Conservation (phyloP, 768 basidiomycete species). For the Xerocomellus chrysenteron region DNA sequence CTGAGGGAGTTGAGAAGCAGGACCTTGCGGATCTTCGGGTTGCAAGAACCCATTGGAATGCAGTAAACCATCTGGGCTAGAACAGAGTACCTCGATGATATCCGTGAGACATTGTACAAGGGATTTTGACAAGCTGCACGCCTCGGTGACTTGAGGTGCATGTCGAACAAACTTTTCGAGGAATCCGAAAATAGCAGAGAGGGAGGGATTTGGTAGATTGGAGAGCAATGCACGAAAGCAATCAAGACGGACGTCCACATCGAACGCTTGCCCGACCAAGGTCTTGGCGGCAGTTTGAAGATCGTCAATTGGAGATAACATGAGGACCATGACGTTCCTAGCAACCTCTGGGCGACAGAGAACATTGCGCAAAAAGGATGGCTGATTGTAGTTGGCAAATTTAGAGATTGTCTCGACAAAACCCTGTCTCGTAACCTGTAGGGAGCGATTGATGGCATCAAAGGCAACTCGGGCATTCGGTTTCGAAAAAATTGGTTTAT, state of each 20-base stretch:
- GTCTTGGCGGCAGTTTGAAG: constrained; percentile 75
- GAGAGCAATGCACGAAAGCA: constrained; percentile 80
- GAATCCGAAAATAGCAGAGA: constrained; percentile 71
- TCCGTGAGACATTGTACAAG: constrained; percentile 93
- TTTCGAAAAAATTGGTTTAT: constrained; percentile 37
- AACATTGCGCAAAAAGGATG: constrained; percentile 51
- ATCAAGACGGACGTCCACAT: constrained; percentile 85
- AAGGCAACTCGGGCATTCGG: constrained; percentile 37
- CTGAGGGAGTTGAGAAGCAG: constrained; percentile 55
- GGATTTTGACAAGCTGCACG: constrained; percentile 83
- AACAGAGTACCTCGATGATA: constrained; percentile 84
- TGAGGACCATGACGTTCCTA: constrained; percentile 58
- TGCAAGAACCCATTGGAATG: constrained; percentile 53
- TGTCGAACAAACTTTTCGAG: constrained; percentile 63
- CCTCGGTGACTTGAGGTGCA: constrained; percentile 72
- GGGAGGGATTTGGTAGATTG: constrained; percentile 59
- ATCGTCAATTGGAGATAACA: constrained; percentile 80
- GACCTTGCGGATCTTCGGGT: constrained; percentile 41
- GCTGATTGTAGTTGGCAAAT: constrained; percentile 61
- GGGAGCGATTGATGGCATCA: constrained; percentile 58
- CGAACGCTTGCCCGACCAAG: constrained; percentile 81
- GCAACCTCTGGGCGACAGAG: constrained; percentile 57
- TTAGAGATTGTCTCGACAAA: constrained; percentile 62
- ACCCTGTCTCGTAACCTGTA: constrained; percentile 57
- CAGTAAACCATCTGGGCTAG: constrained; percentile 67